A percentile compares a stretch with the other conserved stretches of the same genome.
These are phyloP conservation scores for Alisma plantagoaquatica DNA, from an alignment of 106 monocot genomes.

Conservation along the genomic window DNA sequence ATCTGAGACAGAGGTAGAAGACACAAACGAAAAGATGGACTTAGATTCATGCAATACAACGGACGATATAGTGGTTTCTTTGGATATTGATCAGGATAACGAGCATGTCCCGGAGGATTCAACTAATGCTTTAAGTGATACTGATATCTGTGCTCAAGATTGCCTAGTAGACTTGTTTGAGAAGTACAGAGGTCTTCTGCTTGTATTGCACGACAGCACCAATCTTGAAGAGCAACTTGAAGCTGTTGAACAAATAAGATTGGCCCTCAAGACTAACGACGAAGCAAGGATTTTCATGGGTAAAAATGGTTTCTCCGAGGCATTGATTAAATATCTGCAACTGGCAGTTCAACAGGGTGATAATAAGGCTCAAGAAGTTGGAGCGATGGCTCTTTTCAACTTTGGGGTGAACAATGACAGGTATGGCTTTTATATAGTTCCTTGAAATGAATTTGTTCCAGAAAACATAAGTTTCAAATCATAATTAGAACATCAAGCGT, in stretches of 20 bases:
- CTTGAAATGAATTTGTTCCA: no score
- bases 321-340: constrained; percentile 57
- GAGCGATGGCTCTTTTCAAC: constrained; percentile 95
- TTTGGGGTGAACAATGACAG: constrained; percentile 92
- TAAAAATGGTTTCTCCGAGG: constrained; percentile 73
- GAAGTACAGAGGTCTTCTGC: constrained; percentile 40
- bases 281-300: constrained; percentile 90
- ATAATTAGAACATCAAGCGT: no score
- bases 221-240: constrained; percentile 23
- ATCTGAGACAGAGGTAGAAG: constrained; percentile 25
- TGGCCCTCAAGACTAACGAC: constrained; percentile 69
- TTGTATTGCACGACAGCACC: constrained; percentile 29
- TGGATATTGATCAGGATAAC: constrained; percentile 30
- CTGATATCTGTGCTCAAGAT: constrained; percentile 13
- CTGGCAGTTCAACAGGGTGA: constrained; percentile 49
- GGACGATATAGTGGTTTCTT: constrained; percentile 18
- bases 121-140: neutral
- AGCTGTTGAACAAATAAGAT: constrained; percentile 66
- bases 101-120: neutral
- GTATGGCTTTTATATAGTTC: no score
- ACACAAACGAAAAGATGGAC: constrained; percentile 19
- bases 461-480: no score
- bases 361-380: constrained; percentile 59
- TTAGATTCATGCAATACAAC: constrained; percentile 40
- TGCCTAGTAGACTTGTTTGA: constrained; percentile 31